These are phyloP conservation scores for Eutypa lata DNA, from an alignment of 2,329 filamentous ascomycete genomes.

Conservation along the genomic window DNA sequence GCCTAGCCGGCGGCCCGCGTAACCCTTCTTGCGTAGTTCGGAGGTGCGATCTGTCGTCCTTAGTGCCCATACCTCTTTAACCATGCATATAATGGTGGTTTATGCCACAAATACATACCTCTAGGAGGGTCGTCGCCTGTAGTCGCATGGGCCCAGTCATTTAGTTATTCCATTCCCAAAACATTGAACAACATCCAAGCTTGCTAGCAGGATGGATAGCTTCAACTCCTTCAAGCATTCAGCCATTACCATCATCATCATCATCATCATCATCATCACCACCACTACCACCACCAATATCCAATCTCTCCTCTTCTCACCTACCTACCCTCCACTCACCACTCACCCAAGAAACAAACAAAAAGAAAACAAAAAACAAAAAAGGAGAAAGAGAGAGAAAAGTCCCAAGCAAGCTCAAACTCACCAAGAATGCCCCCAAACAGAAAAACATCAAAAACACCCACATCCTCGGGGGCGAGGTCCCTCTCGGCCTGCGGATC, in stretches of 20 bases:
- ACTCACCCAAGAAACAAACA: too few relatives aligned
- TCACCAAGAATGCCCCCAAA: conserved; percentile 94
- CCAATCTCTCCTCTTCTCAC: neutral
- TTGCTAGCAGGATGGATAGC: too few relatives aligned
- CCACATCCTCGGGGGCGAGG: conserved; percentile 76
- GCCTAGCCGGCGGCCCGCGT: conserved; percentile 79
- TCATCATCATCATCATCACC: too few relatives aligned
- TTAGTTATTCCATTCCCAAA: neutral
- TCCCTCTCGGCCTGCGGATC: conserved; percentile 83
- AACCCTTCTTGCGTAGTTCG: conserved; percentile 93
- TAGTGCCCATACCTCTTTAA: conserved; percentile 13
- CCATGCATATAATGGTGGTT: too few relatives aligned
- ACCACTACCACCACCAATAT: too few relatives aligned
- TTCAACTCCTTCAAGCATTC: too few relatives aligned
- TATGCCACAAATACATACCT: too few relatives aligned
- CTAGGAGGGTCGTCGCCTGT: conserved; percentile 88
- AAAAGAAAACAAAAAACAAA: neutral
- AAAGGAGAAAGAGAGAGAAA: conserved; percentile 6
- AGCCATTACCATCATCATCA: too few relatives aligned
- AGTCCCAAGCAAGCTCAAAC: conserved; percentile 22
- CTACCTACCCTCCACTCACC: neutral
- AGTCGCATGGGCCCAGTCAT: neutral
- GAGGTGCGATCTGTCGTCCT: conserved; percentile 73
- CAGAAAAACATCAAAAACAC: conserved; percentile 82
- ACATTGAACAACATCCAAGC: neutral